These are phyloP conservation scores for Phytophthora colocasiae DNA, from an alignment of 352 stramenopile genomes.

Conservation along the genomic window DNA sequence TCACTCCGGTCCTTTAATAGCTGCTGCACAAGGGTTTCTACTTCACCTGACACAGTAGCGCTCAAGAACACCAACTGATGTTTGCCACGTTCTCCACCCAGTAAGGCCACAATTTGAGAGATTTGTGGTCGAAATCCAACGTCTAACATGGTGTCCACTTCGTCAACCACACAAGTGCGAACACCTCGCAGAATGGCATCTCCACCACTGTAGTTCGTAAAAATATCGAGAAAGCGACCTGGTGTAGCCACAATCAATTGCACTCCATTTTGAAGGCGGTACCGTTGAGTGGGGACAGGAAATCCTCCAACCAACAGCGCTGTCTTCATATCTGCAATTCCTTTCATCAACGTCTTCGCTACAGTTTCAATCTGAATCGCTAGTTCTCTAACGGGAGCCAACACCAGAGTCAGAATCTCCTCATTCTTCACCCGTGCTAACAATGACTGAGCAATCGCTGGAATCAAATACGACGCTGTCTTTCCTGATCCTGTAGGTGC, in stretches of 20 bases:
- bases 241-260: constrained; percentile 76
- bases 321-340: constrained; percentile 70
- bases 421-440: constrained; percentile 19
- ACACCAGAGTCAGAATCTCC: constrained; percentile 46
- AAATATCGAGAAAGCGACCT: constrained; percentile 65
- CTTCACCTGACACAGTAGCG: constrained; percentile 57
- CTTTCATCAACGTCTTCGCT: constrained; percentile 60
- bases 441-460: constrained; percentile 53
- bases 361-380: constrained; percentile 78
- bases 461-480: constrained; percentile 72
- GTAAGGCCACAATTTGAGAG: constrained; percentile 48
- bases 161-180: constrained; percentile 64
- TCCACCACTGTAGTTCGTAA: constrained; percentile 41
- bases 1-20: constrained; percentile 21
- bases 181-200: constrained; percentile 28
- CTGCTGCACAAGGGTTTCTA: constrained; percentile 51
- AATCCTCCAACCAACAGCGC: constrained; percentile 71
- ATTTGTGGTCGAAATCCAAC: constrained; percentile 64
- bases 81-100: constrained; percentile 17
- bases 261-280: constrained; percentile 62
- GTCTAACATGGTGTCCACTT: constrained; percentile 81
- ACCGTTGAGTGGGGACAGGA: constrained; percentile 69
- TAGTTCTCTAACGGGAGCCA: constrained; percentile 75
- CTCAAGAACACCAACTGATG: constrained; percentile 67
- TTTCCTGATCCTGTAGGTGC: constrained; percentile 79